Conservation (phyloP, 345 rosid species). For the Bretschneidera sinensis region DNA sequence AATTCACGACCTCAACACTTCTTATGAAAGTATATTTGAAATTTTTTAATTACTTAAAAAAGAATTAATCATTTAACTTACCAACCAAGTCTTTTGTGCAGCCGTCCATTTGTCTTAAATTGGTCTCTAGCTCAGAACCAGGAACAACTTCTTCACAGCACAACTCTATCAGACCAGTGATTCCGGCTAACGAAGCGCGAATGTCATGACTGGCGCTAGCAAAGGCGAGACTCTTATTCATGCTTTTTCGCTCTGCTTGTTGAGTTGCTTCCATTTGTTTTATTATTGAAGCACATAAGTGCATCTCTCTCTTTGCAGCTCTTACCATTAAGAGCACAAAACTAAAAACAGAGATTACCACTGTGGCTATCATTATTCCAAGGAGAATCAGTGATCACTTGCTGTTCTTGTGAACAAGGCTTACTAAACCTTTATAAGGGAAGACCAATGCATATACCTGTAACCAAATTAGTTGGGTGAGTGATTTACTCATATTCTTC, state of each 20-base stretch:
- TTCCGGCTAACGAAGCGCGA: constrained; percentile 56
- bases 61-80: too few relatives aligned
- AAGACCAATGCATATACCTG: constrained; percentile 56
- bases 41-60: too few relatives aligned
- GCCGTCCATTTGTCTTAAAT: constrained; percentile 38
- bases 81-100: constrained; percentile 59
- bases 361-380: constrained; percentile 17
- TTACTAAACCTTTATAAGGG: constrained; percentile 25
- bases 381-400: constrained; percentile 24
- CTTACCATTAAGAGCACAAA: constrained; percentile 33
- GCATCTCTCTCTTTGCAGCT: constrained; percentile 45
- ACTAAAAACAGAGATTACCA: constrained; percentile 21
- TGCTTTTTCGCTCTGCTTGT: constrained; percentile 71
- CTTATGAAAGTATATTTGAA: too few relatives aligned
- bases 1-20: too few relatives aligned
- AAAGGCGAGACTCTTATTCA: constrained; percentile 67
- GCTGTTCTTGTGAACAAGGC: constrained; percentile 18
- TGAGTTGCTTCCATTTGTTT: constrained; percentile 77
- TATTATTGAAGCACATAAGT: constrained; percentile 41
- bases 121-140: constrained; percentile 38
- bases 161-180: constrained; percentile 50
- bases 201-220: constrained; percentile 82
- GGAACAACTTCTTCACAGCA: constrained; percentile 32
- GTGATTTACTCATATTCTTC: too few relatives aligned
- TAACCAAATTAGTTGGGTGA: constrained; percentile 14